phyloP scores from a whole-genome alignment of 768 basidiomycete species.

The Dentipellis fragilis region DNA sequence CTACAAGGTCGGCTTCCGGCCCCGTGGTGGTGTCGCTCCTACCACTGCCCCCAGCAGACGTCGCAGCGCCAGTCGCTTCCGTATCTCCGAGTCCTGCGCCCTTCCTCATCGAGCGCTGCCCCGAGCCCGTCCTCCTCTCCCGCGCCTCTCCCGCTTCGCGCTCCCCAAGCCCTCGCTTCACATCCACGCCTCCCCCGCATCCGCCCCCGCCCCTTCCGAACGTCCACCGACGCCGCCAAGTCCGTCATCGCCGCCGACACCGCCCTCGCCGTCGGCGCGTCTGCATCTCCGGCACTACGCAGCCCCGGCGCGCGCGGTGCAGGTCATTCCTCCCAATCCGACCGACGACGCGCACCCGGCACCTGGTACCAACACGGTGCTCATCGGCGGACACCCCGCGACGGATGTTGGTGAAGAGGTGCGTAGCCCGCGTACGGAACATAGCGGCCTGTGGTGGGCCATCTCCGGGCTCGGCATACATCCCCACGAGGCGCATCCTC shows the following conservation, averaged over 20 bases:
- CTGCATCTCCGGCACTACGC: conserved; percentile 13
- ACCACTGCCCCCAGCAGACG: conserved; percentile 5
- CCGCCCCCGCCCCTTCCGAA: conserved; percentile 2
- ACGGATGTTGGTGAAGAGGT: not conserved
- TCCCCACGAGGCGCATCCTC: too few relatives aligned
- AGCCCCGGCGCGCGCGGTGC: conserved; percentile 4
- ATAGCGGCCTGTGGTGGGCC: not conserved
- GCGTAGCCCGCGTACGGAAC: not conserved
- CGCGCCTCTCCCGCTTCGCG: not conserved
- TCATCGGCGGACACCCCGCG: conserved; percentile 4
- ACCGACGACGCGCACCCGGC: not conserved
- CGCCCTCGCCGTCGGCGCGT: conserved; percentile 5
- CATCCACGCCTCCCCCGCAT: conserved; percentile 1
- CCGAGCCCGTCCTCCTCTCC: conserved; percentile 6
- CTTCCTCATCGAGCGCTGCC: not conserved
- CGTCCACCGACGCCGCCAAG: conserved; percentile 2
- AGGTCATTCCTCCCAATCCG: not conserved
- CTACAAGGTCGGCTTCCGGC: conserved; percentile 63
- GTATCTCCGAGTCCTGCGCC: not conserved
- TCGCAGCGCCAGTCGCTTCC: not conserved
- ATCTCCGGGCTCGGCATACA: not conserved
- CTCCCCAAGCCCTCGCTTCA: conserved; percentile 1
- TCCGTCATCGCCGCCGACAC: conserved; percentile 2
- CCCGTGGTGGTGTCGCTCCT: conserved; percentile 15
- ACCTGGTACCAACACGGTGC: not conserved